A percentile compares a stretch with the other conserved stretches of the same genome.
phyloP scores from a whole-genome alignment of 768 basidiomycete species.

The Naganishia vishniacii region DNA sequence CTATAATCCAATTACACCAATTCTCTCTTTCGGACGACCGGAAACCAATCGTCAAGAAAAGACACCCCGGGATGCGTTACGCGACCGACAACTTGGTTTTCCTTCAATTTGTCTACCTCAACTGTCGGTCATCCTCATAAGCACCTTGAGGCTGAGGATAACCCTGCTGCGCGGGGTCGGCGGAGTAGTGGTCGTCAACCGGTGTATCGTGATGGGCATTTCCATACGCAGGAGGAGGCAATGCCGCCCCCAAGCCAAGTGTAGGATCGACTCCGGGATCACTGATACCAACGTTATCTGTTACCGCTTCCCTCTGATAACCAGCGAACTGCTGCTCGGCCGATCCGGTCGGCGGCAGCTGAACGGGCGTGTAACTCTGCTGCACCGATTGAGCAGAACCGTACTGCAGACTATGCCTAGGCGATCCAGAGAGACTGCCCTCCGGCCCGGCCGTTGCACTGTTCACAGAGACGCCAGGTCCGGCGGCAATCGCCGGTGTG shows the following conservation, averaged over 20 bases:
- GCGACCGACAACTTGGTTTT: too few relatives aligned
- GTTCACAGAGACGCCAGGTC: neutral
- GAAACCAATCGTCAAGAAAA: too few relatives aligned
- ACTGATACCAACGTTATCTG: neutral
- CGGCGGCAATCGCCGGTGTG: slow-evolving; percentile 6
- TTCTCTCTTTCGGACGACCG: too few relatives aligned
- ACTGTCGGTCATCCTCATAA: slow-evolving; percentile 2
- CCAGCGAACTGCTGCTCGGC: neutral
- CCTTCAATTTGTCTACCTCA: too few relatives aligned
- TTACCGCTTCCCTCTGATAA: neutral
- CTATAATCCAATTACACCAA: too few relatives aligned
- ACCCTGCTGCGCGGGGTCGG: neutral
- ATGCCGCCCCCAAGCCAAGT: neutral
- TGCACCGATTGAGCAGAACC: neutral
- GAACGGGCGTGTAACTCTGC: slow-evolving; percentile 4
- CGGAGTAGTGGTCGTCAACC: neutral
- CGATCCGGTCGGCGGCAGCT: neutral
- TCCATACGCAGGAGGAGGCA: slow-evolving; percentile 22
- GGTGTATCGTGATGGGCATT: slow-evolving; percentile 4
- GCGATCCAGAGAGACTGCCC: neutral
- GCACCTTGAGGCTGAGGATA: neutral
- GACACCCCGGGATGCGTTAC: too few relatives aligned
- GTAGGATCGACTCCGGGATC: slow-evolving; percentile 6
- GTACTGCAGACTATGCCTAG: slow-evolving; percentile 8
- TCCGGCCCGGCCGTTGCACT: neutral